A percentile compares a stretch with the other conserved stretches of the same genome.
Conservation (phyloP, 345 rosid genomes). For the Populus tremula region DNA sequence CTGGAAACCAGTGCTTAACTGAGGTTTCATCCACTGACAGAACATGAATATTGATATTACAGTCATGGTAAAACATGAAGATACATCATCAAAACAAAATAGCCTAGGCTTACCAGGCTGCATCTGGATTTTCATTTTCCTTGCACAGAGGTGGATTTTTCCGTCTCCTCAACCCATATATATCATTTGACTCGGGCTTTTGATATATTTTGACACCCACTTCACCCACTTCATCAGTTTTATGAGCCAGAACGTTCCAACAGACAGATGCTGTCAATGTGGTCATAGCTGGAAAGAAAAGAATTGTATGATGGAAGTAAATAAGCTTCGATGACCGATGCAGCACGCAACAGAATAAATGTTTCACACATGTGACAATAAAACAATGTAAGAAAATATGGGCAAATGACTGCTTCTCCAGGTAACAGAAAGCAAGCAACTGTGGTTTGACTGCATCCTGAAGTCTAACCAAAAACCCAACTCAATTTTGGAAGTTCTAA, state of each 20-base stretch:
- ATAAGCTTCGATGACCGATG: not conserved
- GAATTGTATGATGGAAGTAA: constrained; percentile 1
- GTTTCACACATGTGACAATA: not conserved
- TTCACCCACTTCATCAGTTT: constrained; percentile 84
- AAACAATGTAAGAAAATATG: not conserved
- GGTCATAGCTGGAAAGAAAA: constrained; percentile 64
- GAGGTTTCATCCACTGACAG: no score
- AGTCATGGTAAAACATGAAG: not conserved
- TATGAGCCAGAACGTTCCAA: constrained; percentile 93
- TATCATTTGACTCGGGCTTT: constrained; percentile 87
- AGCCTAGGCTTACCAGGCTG: constrained; percentile 68
- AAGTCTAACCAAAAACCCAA: not conserved
- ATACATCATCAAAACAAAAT: constrained; percentile 7
- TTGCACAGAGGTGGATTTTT: constrained; percentile 81
- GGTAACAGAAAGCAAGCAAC: not conserved
- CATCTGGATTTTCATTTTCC: constrained; percentile 86
- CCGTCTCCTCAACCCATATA: constrained; percentile 75
- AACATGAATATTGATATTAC: no score
- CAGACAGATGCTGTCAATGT: constrained; percentile 74
- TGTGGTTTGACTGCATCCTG: not conserved
- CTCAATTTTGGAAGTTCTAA: not conserved
- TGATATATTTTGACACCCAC: constrained; percentile 88
- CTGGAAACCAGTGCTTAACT: not conserved
- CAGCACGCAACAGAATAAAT: not conserved
- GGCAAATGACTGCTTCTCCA: no score